These are phyloP conservation scores for Claviceps paspali DNA, from an alignment of 2,329 filamentous ascomycete genomes.

Conservation along the genomic window DNA sequence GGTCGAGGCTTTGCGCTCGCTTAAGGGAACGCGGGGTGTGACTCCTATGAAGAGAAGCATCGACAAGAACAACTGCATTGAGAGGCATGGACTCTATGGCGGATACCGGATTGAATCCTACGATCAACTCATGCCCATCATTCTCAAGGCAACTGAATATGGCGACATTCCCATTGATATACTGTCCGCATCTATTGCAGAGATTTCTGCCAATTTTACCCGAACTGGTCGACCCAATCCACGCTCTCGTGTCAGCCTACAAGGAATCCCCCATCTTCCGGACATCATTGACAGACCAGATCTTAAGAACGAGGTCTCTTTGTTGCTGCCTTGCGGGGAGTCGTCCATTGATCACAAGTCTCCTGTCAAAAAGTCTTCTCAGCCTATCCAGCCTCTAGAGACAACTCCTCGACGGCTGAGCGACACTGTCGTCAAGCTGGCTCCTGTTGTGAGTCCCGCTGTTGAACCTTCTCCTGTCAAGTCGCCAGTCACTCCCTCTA, in stretches of 20 bases:
- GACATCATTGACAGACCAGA: constrained; percentile 16
- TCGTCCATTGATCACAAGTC: constrained; percentile 12
- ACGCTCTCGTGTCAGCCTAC: constrained; percentile 2
- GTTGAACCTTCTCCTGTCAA: constrained; percentile 17
- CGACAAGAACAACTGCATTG: constrained; percentile 7
- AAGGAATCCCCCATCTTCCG: constrained; percentile 13
- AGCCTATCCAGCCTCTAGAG: constrained; percentile 14
- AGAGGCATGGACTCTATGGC: constrained; percentile 7
- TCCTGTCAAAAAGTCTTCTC: constrained; percentile 16
- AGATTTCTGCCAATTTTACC: constrained; percentile 10
- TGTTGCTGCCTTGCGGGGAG: constrained; percentile 10
- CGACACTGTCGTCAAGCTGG: constrained; percentile 15
- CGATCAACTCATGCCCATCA: constrained; percentile 12
- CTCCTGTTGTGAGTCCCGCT: constrained; percentile 12
- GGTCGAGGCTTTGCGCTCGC: background rate
- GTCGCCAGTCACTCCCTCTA: constrained; percentile 13
- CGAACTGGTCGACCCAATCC: constrained; percentile 1
- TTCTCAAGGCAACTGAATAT: constrained; percentile 10
- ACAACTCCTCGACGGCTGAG: constrained; percentile 12
- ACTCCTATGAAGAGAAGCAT: constrained; percentile 17
- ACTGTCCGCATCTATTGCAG: constrained; percentile 13
- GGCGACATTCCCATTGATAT: constrained; percentile 12
- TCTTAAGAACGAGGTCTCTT: constrained; percentile 12
- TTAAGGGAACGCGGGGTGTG: constrained; percentile 5
- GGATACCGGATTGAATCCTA: constrained; percentile 16